Base-by-base conservation (phyloP, 2,329 filamentous ascomycete genomes). In the Botrytis tulipae region DNA sequence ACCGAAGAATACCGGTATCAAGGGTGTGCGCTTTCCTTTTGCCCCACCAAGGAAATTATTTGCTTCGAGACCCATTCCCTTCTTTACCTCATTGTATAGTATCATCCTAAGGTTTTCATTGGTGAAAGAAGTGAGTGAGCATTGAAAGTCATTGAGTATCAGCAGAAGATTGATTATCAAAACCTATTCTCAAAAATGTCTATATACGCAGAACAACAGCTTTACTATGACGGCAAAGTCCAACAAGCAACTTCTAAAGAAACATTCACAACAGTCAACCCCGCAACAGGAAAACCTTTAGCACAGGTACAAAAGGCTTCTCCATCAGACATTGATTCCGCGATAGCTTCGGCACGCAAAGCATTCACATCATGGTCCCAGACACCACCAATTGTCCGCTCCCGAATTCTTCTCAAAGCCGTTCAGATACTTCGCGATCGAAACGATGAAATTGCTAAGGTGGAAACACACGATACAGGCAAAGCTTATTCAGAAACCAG, bases 401-500 rank as follows among this genome's bases (percentile, higher is more conserved):
- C 93, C 1, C 90, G 92, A 73, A 91, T 97, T 77, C 89, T 97
- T 16, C 91, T 94, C 44, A 90, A 89, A 80, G 93, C 94, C 4
- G 93, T 92, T 29, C 84, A 88, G 65, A 83, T 97, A 22, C 86
- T 97, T 20, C 91, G 93, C 65, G 84, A 89, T 76, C 89, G 90
- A 76, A 97, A 97, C 82, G 92, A 97, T 79, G 89, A 90, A 73
- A 90, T 97, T 60, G 94, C 94, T 69, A 87, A 87, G 73, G 85
- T 93, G 73, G 94, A 97, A 84, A 97, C 93, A 2, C 86, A 91
- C 79, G 94, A 97, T 82, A 97, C 94, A 0, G 94, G 94, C 80
- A 97, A 97, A 82, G 89, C 94, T 12, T 95, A 88, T 82, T 92
- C 91, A 5, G 94, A 97, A 83, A 97, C 94, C 4, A 93, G 91